These are phyloP conservation scores for Neurospora cerealis DNA, from an alignment of 495 filamentous ascomycete species.

Conservation along the genomic window DNA sequence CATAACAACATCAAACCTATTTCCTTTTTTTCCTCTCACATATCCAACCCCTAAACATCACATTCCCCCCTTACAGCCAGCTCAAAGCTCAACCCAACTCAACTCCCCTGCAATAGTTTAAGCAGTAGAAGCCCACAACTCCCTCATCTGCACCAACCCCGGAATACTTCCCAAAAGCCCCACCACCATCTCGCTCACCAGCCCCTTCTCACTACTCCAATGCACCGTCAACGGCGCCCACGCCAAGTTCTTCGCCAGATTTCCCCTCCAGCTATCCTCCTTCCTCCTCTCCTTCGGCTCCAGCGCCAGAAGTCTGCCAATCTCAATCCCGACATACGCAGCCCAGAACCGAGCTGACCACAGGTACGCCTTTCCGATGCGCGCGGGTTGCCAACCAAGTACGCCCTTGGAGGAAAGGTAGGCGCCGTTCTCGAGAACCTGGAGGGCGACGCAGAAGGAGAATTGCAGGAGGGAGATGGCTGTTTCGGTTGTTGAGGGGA, in stretches of 20 bases:
- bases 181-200: constrained; percentile 48
- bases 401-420: constrained; percentile 66
- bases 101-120: not conserved
- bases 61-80: not conserved
- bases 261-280: constrained; percentile 30
- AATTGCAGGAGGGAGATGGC: constrained; percentile 60
- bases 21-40: not conserved
- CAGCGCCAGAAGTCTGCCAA: constrained; percentile 48
- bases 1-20: not conserved
- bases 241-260: constrained; percentile 39
- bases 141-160: constrained; percentile 56
- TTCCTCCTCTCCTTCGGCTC: constrained; percentile 34
- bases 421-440: constrained; percentile 73
- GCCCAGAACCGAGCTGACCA: constrained; percentile 80
- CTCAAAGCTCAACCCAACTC: not conserved
- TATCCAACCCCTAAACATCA: not conserved
- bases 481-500: constrained; percentile 28
- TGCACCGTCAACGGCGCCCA: constrained; percentile 59
- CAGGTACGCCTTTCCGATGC: constrained; percentile 46
- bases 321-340: constrained; percentile 64
- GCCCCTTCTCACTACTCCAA: constrained; percentile 67
- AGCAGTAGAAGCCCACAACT: constrained; percentile 47
- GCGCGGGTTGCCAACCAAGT: constrained; percentile 44
- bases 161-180: constrained; percentile 57
- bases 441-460: constrained; percentile 53